Base-by-base conservation (phyloP, 2,329 filamentous ascomycete genomes). In the Hymenoscyphus infarciens region DNA sequence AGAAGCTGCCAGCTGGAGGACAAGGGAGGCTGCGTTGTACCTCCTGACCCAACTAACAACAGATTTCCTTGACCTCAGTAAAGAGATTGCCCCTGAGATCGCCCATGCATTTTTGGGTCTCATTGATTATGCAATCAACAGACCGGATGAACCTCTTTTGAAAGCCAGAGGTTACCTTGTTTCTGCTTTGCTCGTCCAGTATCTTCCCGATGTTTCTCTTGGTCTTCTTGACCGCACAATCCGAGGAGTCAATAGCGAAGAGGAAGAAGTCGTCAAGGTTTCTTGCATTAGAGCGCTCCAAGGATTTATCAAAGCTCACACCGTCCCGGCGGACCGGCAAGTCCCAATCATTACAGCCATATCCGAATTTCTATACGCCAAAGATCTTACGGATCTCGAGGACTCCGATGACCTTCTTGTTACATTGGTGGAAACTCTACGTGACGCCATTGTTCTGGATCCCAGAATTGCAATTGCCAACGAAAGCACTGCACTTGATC, bases 351-450 rank as follows among this genome's bases (percentile, higher is more conserved):
- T 89, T 64, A 76, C 78, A 1, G 81, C 86, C 25, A 80, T 91
- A 49, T 84, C 84, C 1, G 81, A 88, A 39, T 99, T 93, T 76
- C 83, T 98, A 68, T 84, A 88, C 54, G 80, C 83, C 16, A 92
- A 94, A 74, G 92, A 97, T 71, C 81, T 95, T 57, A 85, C 84
- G 59, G 93, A 97, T 19, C 83, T 96, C 56, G 87, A 90, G 61
- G 93, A 97, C 66, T 90, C 91, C 11, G 94, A 98, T 69, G 95
- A 99, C 75, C 84, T 98, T 61, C 87, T 97, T 68, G 91, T 96
- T 15, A 94, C 93, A 0, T 81, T 99, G 35, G 90, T 94, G 5
- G 92, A 97, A 76, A 90, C 93, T 0, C 81, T 98, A 3, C 86
- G 92, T 59, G 87, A 92, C 69, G 88, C 90, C 31, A 95, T 98